Evolutionary conservation across 331 rosid genomes (phyloP), one percentile per base, ranked within the genome.

Genomic region (Phaseolus coccineus): DNA sequence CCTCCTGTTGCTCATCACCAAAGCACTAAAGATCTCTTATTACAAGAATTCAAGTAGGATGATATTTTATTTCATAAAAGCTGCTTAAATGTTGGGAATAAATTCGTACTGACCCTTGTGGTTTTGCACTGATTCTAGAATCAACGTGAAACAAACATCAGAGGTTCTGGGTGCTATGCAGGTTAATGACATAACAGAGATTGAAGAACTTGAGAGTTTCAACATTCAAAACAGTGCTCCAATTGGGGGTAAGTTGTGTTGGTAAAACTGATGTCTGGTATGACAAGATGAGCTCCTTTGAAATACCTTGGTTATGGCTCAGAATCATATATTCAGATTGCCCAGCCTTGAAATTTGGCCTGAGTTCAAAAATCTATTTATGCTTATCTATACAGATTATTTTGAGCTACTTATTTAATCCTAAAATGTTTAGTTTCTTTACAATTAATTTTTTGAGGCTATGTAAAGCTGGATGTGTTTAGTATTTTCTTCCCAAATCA

Each of bases 191-290:
- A 68, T 16, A 35, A 81, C 79, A 27, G 74, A 79, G 76, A 78
- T 28, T 80, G 82, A 70, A 66, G 73, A 77, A 77, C 83, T 87
- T 51, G 76, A 44, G 66, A 27, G 62, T 79, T 78, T 82, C n/a
- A 73, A 75, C 68, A 71, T 76, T 84, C 86, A 81, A 83, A 84
- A 78, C 79, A 79, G 33, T 35, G 83, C 79, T 40, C 73, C 89
- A 80, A 59, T 52, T 53, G 76, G 83, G 74, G 97, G 99, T 92
- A 63, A 87, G 80, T 58, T 77, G 14, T 77, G 44, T 73, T 72
- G 28, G 68, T 46, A 48, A 52, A 82, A 62, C 30, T 77, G 16
- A 71, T 33, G 44, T 73, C 80, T 48, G 33, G 56, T 56, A 66
- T 42, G 70, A 37, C 16, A 53, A 46, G 52, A 74, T 66, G 52